Conservation (phyloP, 2,329 filamentous ascomycete genomes). For the Plectosphaerella plurivora region DNA sequence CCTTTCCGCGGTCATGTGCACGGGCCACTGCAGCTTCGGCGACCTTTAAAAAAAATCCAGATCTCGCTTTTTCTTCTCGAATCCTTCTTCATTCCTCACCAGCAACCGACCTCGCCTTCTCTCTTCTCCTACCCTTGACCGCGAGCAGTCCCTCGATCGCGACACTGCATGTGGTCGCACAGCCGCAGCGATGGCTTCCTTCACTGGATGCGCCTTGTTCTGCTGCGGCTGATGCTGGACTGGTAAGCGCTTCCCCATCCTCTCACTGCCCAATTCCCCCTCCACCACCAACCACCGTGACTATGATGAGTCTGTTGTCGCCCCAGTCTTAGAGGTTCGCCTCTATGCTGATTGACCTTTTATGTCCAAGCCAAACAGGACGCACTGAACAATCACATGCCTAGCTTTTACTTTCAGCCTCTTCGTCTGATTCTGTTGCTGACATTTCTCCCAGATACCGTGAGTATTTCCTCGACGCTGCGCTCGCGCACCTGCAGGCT, state of each 20-base stretch:
- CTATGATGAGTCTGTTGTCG: constrained; percentile 44
- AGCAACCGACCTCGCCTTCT: background rate
- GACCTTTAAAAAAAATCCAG: constrained; percentile 1
- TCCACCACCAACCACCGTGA: constrained; percentile 10
- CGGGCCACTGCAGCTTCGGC: background rate
- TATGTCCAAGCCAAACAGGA: constrained; percentile 53
- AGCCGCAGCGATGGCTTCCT: background rate
- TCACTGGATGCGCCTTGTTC: background rate
- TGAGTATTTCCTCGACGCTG: background rate
- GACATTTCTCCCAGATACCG: background rate
- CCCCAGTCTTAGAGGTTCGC: constrained; percentile 45
- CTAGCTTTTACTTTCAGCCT: background rate
- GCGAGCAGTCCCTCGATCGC: background rate
- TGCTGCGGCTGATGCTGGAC: constrained; percentile 1
- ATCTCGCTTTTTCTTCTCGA: constrained; percentile 1
- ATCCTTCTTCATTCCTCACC: background rate
- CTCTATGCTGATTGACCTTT: constrained; percentile 41
- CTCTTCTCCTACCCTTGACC: background rate
- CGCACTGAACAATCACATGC: constrained; percentile 34
- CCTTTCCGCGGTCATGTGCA: background rate
- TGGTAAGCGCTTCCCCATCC: constrained; percentile 10
- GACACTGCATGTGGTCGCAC: background rate
- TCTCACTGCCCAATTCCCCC: background rate
- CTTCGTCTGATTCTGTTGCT: constrained; percentile 3
- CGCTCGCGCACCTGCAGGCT: constrained; percentile 6